Evolutionary conservation across 176 grass and related monocot species (phyloP), one percentile per base, ranked within the genome.

Genomic region (Dactylis glomerata): DNA sequence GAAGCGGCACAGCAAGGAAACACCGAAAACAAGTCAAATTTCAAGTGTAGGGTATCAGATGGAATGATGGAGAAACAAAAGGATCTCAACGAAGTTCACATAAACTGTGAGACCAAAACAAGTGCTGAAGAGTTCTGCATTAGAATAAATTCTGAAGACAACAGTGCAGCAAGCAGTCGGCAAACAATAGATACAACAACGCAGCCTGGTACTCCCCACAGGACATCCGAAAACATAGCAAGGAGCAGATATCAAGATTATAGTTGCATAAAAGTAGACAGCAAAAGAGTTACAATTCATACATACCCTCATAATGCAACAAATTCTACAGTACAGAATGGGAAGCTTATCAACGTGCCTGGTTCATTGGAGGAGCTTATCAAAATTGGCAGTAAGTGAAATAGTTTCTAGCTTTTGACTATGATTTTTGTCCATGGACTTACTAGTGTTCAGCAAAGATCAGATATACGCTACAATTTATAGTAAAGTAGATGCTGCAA

Each of bases 331-430:
- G 83, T 47, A 75, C 85, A 90, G 46, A 87, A 85, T 44, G 93
- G 88, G 81, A 99, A 96, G 73, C 89, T 99, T 49, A 92, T 99
- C 84, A 90, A 73, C 82, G 86, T 96, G 37, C 96, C 96, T 82
- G 68, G 74, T 84, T 89, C 91, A 70, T 44, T 99, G 34, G 93
- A 94, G 64, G 93, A 99, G 46, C 86, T 99, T 72, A 79, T 99
- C 30, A 51, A 82, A 86, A 92, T 94, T 47, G 90, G 89, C 62
- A 52, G 96, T 99, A 92, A 94, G 93, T 78, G 86, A 75, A 78
- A 8, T 68, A 34, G 16, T 61, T 84, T 73, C 5, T 57, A 46
- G 46, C 23, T 73, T 86, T 31, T 34, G 20, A 42, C 26, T 80
- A 51, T 11, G 9, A 26, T 74, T 61, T 67, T 68, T 45, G 0